phyloP scores from a whole-genome alignment of 495 filamentous ascomycete species.

The Hyaloscypha hepaticicola region DNA sequence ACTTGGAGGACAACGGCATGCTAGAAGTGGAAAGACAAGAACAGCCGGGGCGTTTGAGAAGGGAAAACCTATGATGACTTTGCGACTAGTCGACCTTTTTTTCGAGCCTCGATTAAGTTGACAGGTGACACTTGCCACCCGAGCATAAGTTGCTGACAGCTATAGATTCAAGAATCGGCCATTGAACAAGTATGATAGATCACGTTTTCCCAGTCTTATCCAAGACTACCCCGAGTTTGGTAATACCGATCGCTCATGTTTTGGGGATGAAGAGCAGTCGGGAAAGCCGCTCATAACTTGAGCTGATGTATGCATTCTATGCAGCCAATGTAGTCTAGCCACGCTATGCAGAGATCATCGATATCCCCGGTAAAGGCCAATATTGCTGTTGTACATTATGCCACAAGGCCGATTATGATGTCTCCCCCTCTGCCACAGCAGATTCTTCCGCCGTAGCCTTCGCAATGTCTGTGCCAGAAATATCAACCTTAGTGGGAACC shows the following conservation, averaged over 20 bases:
- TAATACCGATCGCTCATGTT: conserved; percentile 57
- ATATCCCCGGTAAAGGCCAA: neutral
- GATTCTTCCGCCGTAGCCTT: neutral
- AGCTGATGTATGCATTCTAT: neutral
- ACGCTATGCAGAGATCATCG: conserved; percentile 13
- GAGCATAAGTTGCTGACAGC: conserved; percentile 4
- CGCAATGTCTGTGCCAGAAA: neutral
- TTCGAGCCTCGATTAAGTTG: conserved; percentile 25
- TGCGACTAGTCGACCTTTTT: conserved; percentile 26
- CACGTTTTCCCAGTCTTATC: conserved; percentile 56
- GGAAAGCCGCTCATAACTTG: conserved; percentile 23
- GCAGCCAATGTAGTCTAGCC: conserved; percentile 1
- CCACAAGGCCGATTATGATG: neutral
- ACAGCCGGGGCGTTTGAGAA: conserved; percentile 46
- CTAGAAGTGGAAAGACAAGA: conserved; percentile 49
- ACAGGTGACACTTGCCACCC: conserved; percentile 15
- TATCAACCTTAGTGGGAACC: neutral
- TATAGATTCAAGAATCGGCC: conserved; percentile 51
- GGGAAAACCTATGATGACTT: conserved; percentile 42
- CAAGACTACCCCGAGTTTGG: conserved; percentile 49
- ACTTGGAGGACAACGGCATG: conserved; percentile 48
- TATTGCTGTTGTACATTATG: neutral
- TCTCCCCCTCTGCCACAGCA: neutral
- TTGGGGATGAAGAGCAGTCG: conserved; percentile 17
- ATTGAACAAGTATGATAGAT: conserved; percentile 54